Conservation (phyloP, 2,329 filamentous ascomycete genomes). For the Phialophora chinensis region DNA sequence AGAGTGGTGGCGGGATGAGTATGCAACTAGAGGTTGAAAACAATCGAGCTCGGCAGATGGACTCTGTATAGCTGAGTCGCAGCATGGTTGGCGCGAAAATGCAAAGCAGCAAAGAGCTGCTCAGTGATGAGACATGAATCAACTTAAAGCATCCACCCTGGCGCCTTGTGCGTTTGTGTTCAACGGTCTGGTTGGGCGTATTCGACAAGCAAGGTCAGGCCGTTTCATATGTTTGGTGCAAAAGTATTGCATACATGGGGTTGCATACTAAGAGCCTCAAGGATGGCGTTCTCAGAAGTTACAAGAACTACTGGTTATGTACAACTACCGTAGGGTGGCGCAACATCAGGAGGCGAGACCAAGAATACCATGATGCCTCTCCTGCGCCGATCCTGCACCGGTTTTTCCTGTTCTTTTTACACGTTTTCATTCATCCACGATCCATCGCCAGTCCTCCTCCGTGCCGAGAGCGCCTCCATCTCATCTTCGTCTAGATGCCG, state of each 20-base stretch:
- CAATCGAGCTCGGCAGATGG: background rate
- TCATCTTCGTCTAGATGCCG: too few species aligned
- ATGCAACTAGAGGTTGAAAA: slow-evolving; percentile 15
- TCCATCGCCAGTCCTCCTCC: too few species aligned
- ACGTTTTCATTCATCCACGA: too few species aligned
- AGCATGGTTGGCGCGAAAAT: background rate
- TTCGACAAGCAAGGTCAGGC: background rate
- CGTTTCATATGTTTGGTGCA: background rate
- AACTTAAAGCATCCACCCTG: slow-evolving; percentile 6
- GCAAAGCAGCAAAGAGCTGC: slow-evolving; percentile 1
- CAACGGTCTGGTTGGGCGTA: background rate
- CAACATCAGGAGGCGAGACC: too few species aligned
- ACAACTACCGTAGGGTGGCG: too few species aligned
- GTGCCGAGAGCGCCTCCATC: too few species aligned
- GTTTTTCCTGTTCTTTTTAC: too few species aligned
- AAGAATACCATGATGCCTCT: too few species aligned
- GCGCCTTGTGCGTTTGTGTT: slow-evolving; percentile 19
- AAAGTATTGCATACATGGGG: background rate
- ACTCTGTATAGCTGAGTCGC: background rate
- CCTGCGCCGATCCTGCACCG: too few species aligned
- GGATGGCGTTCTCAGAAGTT: too few species aligned
- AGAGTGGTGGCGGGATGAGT: slow-evolving; percentile 38
- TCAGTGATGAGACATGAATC: slow-evolving; percentile 28
- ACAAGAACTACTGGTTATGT: too few species aligned
- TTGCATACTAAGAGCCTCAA: too few species aligned